A percentile compares a stretch with the other conserved stretches of the same genome.
Evolutionary conservation across 2,329 filamentous ascomycete genomes (phyloP).

Genomic region (Huntiella savannae): DNA sequence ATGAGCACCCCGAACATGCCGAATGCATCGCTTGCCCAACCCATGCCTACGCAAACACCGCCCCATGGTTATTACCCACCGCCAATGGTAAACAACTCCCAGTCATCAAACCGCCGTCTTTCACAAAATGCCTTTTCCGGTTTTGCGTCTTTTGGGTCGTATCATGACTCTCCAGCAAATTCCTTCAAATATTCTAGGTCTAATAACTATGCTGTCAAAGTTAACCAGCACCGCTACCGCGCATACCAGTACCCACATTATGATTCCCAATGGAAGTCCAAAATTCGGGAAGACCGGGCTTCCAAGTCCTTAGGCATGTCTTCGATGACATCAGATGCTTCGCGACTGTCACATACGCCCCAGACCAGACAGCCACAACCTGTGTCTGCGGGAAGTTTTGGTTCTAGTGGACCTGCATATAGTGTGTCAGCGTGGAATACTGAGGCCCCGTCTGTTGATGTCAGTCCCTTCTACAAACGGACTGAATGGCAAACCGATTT

Average conservation of each 20-base stretch:
- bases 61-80: slow-evolving; percentile 35
- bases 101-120: too few species aligned
- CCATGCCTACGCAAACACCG: slow-evolving; percentile 45
- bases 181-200: background rate
- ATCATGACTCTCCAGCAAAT: background rate
- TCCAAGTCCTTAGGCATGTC: too few species aligned
- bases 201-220: background rate
- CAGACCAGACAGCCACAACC: background rate
- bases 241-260: background rate
- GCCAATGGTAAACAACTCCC: slow-evolving; percentile 12
- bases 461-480: too few species aligned
- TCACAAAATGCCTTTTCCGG: too few species aligned
- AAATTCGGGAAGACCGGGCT: too few species aligned
- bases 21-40: slow-evolving; percentile 30
- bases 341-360: background rate
- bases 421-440: too few species aligned
- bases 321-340: too few species aligned
- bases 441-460: too few species aligned
- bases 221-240: background rate
- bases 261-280: too few species aligned
- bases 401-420: background rate
- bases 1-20: slow-evolving; percentile 53
- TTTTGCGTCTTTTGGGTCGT: too few species aligned
- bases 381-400: background rate
- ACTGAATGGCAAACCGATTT: too few species aligned